A percentile compares a stretch with the other conserved stretches of the same genome.
Evolutionary conservation across 495 filamentous ascomycete species (phyloP).

Genomic region (Glonium stellatum): DNA sequence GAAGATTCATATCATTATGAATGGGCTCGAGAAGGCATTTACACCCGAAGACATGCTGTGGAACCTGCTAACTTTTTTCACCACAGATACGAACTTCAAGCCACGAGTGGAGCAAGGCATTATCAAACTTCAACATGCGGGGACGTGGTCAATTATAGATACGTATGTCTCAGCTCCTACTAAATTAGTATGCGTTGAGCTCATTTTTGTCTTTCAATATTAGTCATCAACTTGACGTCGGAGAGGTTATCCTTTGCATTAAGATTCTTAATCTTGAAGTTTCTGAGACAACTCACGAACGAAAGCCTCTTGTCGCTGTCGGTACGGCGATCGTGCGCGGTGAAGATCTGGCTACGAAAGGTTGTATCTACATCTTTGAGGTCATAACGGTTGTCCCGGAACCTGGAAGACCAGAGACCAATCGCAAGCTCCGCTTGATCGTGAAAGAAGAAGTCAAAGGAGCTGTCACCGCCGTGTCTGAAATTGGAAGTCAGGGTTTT

Average conservation of each 20-base stretch:
- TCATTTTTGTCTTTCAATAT: not conserved
- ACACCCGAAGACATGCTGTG: not conserved
- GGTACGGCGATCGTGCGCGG: conserved; percentile 78
- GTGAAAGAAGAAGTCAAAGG: conserved; percentile 87
- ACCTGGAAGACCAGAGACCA: conserved; percentile 75
- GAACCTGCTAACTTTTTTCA: not conserved
- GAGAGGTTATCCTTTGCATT: conserved; percentile 71
- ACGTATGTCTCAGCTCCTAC: conserved; percentile 38
- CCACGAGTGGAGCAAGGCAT: conserved; percentile 60
- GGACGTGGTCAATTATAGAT: conserved; percentile 71
- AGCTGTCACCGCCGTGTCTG: conserved; percentile 81
- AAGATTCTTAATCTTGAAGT: conserved; percentile 80
- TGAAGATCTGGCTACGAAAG: conserved; percentile 78
- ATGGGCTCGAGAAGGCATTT: conserved; percentile 62
- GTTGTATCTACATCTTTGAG: conserved; percentile 87
- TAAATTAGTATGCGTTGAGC: not conserved
- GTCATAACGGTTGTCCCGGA: conserved; percentile 86
- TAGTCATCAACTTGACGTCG: conserved; percentile 46
- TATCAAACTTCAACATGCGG: conserved; percentile 67
- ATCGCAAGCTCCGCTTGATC: conserved; percentile 74
- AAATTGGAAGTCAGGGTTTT: conserved; percentile 86
- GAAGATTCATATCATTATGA: conserved; percentile 76
- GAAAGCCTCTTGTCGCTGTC: conserved; percentile 70
- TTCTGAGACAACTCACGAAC: conserved; percentile 81
- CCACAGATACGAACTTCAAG: conserved; percentile 48